Conservation (phyloP, 106 monocot genomes). For the Triglochin maritima region DNA sequence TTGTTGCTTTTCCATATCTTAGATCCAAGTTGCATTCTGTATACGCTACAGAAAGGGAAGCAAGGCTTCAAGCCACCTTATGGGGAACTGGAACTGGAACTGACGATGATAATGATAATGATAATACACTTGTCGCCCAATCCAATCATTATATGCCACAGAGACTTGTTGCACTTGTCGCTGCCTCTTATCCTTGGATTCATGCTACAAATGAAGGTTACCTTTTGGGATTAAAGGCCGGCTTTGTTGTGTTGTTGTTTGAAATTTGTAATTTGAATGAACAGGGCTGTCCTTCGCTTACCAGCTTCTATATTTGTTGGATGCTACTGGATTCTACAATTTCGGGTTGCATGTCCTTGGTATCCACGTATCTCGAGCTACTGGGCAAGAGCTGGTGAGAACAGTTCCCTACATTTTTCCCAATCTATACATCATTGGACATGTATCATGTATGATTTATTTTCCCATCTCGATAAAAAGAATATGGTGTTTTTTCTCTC, state of each 20-base stretch:
- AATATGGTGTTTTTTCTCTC: too few relatives aligned
- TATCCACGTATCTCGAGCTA: constrained; percentile 36
- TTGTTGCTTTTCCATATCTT: constrained; percentile 85
- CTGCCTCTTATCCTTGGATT: constrained; percentile 88
- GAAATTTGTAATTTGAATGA: not conserved
- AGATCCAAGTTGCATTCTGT: constrained; percentile 79
- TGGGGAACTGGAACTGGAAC: constrained; percentile 47
- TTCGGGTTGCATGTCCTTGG: constrained; percentile 69
- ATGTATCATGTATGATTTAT: not conserved
- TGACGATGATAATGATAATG: constrained; percentile 30
- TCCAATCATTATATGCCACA: constrained; percentile 5
- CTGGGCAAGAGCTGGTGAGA: constrained; percentile 84
- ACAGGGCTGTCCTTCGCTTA: constrained; percentile 32
- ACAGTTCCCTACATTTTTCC: not conserved
- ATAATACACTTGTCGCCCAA: not conserved
- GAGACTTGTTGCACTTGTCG: constrained; percentile 42
- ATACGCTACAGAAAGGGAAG: constrained; percentile 85
- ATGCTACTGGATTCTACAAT: constrained; percentile 82
- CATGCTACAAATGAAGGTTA: constrained; percentile 95
- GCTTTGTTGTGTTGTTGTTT: too few relatives aligned
- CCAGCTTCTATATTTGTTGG: constrained; percentile 74
- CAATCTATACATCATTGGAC: not conserved
- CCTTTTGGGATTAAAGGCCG: too few relatives aligned
- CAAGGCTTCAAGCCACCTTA: constrained; percentile 88
- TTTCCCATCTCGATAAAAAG: too few relatives aligned